These are phyloP conservation scores for Plasmodium chabaudi DNA, from an alignment of 169 alveolate genomes.

Conservation along the genomic window DNA sequence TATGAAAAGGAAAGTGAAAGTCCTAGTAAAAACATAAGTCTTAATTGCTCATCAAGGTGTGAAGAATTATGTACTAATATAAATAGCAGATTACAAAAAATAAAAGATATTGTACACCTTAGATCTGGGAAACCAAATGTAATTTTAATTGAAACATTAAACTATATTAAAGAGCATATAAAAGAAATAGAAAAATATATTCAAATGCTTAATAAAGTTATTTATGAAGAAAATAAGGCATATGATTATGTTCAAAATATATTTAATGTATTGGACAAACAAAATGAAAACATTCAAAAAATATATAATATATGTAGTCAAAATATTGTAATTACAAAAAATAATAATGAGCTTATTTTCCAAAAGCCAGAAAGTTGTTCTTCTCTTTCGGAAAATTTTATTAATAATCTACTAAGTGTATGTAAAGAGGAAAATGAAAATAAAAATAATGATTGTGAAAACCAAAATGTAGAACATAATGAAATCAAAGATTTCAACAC, in stretches of 20 bases:
- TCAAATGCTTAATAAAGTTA: constrained; percentile 45
- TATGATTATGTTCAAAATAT: constrained; percentile 44
- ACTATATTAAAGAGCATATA: constrained; percentile 56
- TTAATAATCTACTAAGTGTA: constrained; percentile 33
- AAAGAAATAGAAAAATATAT: constrained; percentile 75
- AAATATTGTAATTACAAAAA: constrained; percentile 74
- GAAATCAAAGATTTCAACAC: constrained; percentile 6
- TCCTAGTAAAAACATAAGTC: constrained; percentile 15
- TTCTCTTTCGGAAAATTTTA: constrained; percentile 46
- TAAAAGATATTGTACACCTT: constrained; percentile 63
- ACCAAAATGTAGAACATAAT: neutral
- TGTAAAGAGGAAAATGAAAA: constrained; percentile 38
- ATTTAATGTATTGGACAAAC: constrained; percentile 21
- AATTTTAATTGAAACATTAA: constrained; percentile 60
- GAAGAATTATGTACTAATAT: constrained; percentile 74
- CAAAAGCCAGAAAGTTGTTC: constrained; percentile 62
- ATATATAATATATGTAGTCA: constrained; percentile 65
- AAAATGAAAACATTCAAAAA: constrained; percentile 66
- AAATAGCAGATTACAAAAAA: constrained; percentile 66
- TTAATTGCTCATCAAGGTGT: constrained; percentile 66
- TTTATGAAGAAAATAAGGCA: constrained; percentile 65
- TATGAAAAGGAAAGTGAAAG: constrained; percentile 9
- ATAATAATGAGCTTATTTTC: constrained; percentile 65
- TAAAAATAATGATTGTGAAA: neutral
- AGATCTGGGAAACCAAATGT: constrained; percentile 71